phyloP scores from a whole-genome alignment of 108 stramenopile genomes.

The Nitzschia putrida region DNA sequence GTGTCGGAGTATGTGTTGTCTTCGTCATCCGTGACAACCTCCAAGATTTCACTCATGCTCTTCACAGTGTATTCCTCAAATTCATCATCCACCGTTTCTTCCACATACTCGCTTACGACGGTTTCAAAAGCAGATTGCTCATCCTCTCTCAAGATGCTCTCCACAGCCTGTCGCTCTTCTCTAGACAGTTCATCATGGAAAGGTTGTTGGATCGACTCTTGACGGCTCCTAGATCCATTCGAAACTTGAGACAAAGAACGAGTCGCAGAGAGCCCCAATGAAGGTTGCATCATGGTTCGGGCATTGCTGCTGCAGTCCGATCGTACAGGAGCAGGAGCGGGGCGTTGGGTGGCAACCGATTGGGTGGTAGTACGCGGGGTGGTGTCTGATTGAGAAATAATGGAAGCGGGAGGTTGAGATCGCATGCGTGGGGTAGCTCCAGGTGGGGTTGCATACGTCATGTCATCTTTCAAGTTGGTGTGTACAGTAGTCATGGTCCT shows the following conservation, averaged over 20 bases:
- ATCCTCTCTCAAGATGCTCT: neutral
- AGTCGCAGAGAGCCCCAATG: neutral
- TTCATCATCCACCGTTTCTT: constrained; percentile 18
- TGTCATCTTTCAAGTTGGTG: constrained; percentile 11
- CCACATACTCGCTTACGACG: constrained; percentile 1
- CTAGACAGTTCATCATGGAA: neutral
- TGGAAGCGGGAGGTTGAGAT: neutral
- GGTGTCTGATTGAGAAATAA: neutral
- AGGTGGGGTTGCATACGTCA: constrained; percentile 19
- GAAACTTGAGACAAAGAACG: constrained; percentile 1
- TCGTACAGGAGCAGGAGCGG: neutral
- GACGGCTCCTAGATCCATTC: neutral
- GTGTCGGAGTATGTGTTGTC: neutral
- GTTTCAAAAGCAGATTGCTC: neutral
- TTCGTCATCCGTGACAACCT: constrained; percentile 5
- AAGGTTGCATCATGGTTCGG: neutral
- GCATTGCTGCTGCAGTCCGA: neutral
- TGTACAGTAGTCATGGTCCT: neutral
- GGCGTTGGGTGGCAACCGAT: neutral
- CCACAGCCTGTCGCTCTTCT: constrained; percentile 5
- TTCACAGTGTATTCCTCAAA: constrained; percentile 21
- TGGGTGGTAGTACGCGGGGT: neutral
- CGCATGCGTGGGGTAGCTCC: neutral
- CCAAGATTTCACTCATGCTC: constrained; percentile 14
- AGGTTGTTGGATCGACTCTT: neutral